Percentiles rank a stretch among this genome's conserved stretches.
Conservation (phyloP, 176 grass and related monocot species). For the Ensete glaucum region DNA sequence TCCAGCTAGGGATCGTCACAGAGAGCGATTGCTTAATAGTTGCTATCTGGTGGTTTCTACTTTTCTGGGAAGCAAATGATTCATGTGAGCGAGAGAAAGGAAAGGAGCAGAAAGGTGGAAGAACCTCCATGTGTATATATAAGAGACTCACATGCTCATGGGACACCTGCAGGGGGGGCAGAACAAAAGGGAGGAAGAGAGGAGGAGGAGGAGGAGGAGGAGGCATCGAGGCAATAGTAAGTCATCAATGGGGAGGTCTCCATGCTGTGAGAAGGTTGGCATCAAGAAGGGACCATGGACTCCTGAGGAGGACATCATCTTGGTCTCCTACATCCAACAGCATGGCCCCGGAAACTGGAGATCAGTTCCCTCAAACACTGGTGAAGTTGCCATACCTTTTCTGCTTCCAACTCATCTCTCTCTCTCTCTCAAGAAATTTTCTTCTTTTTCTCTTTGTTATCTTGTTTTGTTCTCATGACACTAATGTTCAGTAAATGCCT, state of each 20-base stretch:
- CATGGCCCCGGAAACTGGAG: conserved; percentile 6
- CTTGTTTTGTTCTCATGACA: too few species aligned
- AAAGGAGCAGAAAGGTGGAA: background rate
- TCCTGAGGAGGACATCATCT: background rate
- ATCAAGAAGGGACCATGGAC: conserved; percentile 8
- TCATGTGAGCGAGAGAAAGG: too few species aligned
- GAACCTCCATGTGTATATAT: background rate
- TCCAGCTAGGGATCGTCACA: too few species aligned
- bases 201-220: background rate
- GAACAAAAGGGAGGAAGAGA: background rate
- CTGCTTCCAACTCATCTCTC: too few species aligned
- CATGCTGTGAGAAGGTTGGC: background rate
- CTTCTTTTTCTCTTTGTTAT: too few species aligned
- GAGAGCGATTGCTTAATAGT: too few species aligned
- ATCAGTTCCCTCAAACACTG: conserved; percentile 1
- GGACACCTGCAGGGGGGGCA: background rate
- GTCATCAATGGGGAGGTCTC: background rate
- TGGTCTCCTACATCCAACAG: conserved; percentile 2
- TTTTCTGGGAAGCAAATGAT: too few species aligned
- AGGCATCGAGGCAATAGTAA: too few species aligned
- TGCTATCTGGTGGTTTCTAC: too few species aligned
- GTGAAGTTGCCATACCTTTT: background rate
- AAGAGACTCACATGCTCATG: background rate
- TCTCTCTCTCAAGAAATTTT: too few species aligned
- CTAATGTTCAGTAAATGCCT: too few species aligned